phyloP scores from a whole-genome alignment of 352 stramenopile genomes.

The Globisporangium irregulare region DNA sequence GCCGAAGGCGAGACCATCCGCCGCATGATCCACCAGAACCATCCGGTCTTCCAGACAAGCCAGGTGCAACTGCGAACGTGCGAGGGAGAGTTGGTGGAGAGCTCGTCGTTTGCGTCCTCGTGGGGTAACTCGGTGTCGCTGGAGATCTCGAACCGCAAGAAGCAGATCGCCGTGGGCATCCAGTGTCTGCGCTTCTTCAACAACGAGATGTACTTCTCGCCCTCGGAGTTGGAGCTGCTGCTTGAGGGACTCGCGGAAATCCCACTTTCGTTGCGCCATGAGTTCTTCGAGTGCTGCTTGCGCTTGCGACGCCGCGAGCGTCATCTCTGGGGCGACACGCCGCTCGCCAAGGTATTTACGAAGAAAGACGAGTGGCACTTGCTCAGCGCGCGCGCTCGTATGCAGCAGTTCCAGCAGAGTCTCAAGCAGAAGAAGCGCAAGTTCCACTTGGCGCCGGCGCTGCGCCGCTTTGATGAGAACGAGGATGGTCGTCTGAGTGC shows the following conservation, averaged over 20 bases:
- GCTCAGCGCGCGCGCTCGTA: constrained; percentile 66
- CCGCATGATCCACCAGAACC: constrained; percentile 92
- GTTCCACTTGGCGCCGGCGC: constrained; percentile 47
- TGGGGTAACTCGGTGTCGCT: constrained; percentile 28
- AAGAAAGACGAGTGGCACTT: constrained; percentile 96
- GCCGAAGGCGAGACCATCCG: constrained; percentile 97
- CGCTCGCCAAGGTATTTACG: constrained; percentile 97
- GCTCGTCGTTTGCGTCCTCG: constrained; percentile 64
- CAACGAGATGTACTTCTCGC: constrained; percentile 97
- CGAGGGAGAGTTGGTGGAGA: constrained; percentile 79
- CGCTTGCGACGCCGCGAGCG: constrained; percentile 94
- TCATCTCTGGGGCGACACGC: constrained; percentile 92
- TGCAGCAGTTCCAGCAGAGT: constrained; percentile 86
- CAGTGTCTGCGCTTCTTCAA: constrained; percentile 98
- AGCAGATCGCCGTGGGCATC: constrained; percentile 44
- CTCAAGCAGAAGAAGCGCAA: constrained; percentile 59
- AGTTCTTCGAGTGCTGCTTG: constrained; percentile 84
- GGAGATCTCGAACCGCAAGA: constrained; percentile 19
- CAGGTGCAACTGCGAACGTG: constrained; percentile 74
- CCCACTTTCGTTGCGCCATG: constrained; percentile 66
- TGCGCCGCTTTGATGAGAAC: constrained; percentile 75
- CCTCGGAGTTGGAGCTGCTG: constrained; percentile 91
- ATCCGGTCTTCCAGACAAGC: constrained; percentile 68
- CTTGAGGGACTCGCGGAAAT: constrained; percentile 64
- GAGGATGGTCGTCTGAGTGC: constrained; percentile 56